Percentiles rank a stretch among this genome's conserved stretches.
Evolutionary conservation across 257 asterid genomes (phyloP).

Genomic region (Thymus mandschuricus): DNA sequence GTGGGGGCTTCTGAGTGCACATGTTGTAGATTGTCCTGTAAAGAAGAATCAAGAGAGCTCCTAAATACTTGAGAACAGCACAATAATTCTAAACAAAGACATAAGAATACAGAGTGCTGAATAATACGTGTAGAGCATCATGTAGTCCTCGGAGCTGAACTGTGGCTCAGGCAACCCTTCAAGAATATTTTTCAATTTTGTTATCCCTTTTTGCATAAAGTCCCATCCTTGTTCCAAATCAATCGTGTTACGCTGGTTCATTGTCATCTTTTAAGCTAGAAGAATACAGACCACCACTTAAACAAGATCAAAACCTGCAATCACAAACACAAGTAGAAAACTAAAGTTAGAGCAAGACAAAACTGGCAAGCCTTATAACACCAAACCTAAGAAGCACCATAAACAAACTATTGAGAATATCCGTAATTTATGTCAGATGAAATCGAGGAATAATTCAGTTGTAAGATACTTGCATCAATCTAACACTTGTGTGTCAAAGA

Average conservation of each 20-base stretch:
- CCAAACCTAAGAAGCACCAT: constrained; percentile 4
- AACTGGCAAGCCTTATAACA: background rate
- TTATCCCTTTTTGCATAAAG: constrained; percentile 84
- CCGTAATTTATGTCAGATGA: constrained; percentile 1
- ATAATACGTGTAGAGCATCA: constrained; percentile 90
- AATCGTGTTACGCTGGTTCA: constrained; percentile 72
- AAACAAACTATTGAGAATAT: background rate
- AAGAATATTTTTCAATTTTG: constrained; percentile 80
- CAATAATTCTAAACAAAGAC: constrained; percentile 9
- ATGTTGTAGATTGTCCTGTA: constrained; percentile 91
- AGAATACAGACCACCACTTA: constrained; percentile 29
- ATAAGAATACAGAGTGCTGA: constrained; percentile 17
- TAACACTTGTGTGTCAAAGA: background rate
- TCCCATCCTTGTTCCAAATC: constrained; percentile 97
- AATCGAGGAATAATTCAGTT: background rate
- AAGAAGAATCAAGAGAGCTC: constrained; percentile 35
- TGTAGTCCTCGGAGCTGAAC: constrained; percentile 90
- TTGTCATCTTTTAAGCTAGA: constrained; percentile 48
- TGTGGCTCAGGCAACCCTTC: constrained; percentile 93
- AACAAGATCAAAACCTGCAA: constrained; percentile 37
- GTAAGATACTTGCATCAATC: constrained; percentile 16
- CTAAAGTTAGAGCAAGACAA: constrained; percentile 1
- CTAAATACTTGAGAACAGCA: constrained; percentile 22
- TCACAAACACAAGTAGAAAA: constrained; percentile 12
- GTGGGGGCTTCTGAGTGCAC: constrained; percentile 99